phyloP scores from a whole-genome alignment of 331 rosid genomes.

The Spiraea crenata region DNA sequence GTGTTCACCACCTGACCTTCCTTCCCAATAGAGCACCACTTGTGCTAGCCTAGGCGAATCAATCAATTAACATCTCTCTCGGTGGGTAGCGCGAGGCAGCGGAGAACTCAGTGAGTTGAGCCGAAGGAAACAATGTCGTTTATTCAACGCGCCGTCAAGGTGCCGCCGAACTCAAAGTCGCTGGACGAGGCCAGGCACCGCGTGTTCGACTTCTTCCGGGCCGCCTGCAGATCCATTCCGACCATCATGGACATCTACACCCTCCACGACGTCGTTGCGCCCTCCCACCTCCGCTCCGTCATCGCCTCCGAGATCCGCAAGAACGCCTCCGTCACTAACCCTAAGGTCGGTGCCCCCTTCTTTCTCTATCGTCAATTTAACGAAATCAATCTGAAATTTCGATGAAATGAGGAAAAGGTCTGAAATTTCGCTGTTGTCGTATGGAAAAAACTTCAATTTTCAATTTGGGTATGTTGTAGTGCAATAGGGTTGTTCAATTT shows the following conservation, averaged over 20 bases:
- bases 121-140: constrained; percentile 43
- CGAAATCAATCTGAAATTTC: background rate
- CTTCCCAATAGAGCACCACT: background rate
- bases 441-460: background rate
- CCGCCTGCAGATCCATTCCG: constrained; percentile 82
- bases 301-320: constrained; percentile 82
- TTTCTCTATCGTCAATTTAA: background rate
- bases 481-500: background rate
- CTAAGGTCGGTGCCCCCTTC: constrained; percentile 48
- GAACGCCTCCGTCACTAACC: constrained; percentile 56
- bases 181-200: constrained; percentile 72
- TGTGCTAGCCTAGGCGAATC: no score
- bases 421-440: background rate
- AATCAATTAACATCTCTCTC: no score
- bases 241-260: constrained; percentile 78
- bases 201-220: constrained; percentile 74
- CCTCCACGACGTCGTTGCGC: constrained; percentile 53
- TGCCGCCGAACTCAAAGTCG: constrained; percentile 70
- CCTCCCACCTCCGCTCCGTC: constrained; percentile 78
- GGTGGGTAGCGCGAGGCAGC: constrained; percentile 8
- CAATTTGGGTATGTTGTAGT: background rate
- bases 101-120: constrained; percentile 22
- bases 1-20: background rate
- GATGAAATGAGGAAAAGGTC: background rate
- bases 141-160: constrained; percentile 52